Conservation (phyloP, 179 eudicot genomes). For the Carnegiea gigantea region DNA sequence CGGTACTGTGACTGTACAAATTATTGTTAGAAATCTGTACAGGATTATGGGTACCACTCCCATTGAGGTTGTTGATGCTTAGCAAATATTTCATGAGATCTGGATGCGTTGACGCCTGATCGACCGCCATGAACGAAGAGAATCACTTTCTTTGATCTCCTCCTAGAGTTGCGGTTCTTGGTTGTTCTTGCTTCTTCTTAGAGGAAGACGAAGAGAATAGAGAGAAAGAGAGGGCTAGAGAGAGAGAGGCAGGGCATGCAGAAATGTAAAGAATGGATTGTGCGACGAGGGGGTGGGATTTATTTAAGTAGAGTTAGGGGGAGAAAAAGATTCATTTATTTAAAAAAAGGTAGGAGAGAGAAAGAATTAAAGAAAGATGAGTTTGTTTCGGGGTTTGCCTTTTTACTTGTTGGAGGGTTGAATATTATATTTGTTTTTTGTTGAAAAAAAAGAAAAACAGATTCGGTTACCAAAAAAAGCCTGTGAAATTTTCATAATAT, state of each 20-base stretch:
- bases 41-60: not conserved
- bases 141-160: not conserved
- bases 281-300: conserved; percentile 10
- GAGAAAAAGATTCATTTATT: not conserved
- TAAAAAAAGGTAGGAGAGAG: not conserved
- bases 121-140: conserved; percentile 14
- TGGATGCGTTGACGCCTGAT: conserved; percentile 4
- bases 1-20: not conserved
- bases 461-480: conserved; percentile 18
- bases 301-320: not conserved
- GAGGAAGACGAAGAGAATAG: not conserved
- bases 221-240: conserved; percentile 11
- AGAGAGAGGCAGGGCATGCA: conserved; percentile 1
- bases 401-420: not conserved
- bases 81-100: conserved; percentile 5
- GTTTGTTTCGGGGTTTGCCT: not conserved
- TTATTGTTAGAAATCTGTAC: conserved; percentile 12
- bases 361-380: not conserved
- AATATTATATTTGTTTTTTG: not conserved
- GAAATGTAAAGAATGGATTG: conserved; percentile 1
- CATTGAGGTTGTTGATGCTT: not conserved
- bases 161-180: not conserved
- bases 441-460: not conserved
- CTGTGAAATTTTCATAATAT: not conserved
- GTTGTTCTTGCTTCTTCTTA: not conserved